These are phyloP conservation scores for Fusarium cyanostomum DNA, from an alignment of 2,329 filamentous ascomycete genomes.

Conservation along the genomic window DNA sequence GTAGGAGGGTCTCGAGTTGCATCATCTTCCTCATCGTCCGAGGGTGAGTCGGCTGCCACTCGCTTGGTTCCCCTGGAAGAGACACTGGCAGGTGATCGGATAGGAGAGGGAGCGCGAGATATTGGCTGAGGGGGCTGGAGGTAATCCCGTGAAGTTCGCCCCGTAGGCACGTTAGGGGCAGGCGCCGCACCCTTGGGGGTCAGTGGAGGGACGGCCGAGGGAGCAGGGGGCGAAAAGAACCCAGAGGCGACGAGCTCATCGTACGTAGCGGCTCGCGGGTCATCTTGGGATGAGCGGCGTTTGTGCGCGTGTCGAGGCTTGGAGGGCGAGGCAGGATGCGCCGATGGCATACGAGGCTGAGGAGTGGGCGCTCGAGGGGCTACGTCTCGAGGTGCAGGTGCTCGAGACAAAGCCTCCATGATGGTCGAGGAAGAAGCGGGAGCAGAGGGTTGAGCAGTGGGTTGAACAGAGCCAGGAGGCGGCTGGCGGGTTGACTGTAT, in stretches of 20 bases:
- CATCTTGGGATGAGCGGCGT: conserved; percentile 12
- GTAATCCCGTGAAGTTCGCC: conserved; percentile 26
- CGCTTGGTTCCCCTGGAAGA: conserved; percentile 63
- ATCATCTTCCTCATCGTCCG: conserved; percentile 47
- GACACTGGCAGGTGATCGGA: conserved; percentile 48
- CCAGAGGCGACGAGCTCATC: conserved; percentile 41
- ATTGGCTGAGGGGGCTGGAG: conserved; percentile 36
- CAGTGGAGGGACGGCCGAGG: conserved; percentile 22
- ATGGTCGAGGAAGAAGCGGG: conserved; percentile 13
- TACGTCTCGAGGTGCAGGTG: conserved; percentile 23
- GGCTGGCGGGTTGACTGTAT: conserved; percentile 65
- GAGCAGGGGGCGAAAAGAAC: conserved; percentile 39
- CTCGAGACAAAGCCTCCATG: conserved; percentile 24
- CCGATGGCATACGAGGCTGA: conserved; percentile 20
- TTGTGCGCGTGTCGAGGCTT: conserved; percentile 23
- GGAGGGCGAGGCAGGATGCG: conserved; percentile 21
- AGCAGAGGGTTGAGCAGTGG: conserved; percentile 11
- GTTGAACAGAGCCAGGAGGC: conserved; percentile 29
- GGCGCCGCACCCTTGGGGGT: conserved; percentile 34
- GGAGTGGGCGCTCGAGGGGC: conserved; percentile 6
- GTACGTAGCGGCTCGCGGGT: conserved; percentile 36
- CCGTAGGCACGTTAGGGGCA: conserved; percentile 27
- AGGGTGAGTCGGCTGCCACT: conserved; percentile 48
- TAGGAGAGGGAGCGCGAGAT: conserved; percentile 33
- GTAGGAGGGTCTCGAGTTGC: conserved; percentile 36